Conservation (phyloP, 495 filamentous ascomycete species). For the Aspergillus taichungensis region DNA sequence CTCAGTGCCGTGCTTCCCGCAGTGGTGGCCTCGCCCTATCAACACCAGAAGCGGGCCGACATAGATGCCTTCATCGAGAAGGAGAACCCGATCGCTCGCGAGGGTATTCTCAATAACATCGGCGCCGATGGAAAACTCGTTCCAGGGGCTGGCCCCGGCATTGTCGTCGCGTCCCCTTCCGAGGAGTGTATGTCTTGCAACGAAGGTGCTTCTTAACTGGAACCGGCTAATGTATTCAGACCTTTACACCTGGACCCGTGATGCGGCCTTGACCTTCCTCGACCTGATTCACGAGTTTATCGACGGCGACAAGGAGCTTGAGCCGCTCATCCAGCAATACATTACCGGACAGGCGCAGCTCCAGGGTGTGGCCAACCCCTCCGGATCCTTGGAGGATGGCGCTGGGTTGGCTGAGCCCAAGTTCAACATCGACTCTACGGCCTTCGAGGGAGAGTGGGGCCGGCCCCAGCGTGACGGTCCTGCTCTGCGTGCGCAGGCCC, state of each 20-base stretch:
- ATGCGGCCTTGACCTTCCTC: constrained; percentile 48
- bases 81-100: constrained; percentile 44
- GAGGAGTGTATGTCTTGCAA: constrained; percentile 39
- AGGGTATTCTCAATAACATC: constrained; percentile 51
- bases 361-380: constrained; percentile 47
- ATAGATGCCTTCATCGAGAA: constrained; percentile 45
- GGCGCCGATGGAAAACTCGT: constrained; percentile 40
- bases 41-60: no score
- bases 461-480: constrained; percentile 57
- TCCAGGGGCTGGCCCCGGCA: constrained; percentile 37
- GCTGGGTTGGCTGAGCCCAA: constrained; percentile 54
- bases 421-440: constrained; percentile 43
- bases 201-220: not conserved
- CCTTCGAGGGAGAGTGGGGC: constrained; percentile 51
- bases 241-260: constrained; percentile 54
- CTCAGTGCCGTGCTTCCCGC: no score
- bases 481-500: constrained; percentile 29
- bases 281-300: constrained; percentile 43
- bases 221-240: constrained; percentile 15
- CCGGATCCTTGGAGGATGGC: constrained; percentile 40
- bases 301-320: constrained; percentile 27
- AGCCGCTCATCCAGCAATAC: constrained; percentile 43
- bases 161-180: constrained; percentile 49
- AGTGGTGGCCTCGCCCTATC: no score
- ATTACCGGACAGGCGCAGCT: constrained; percentile 43